Conservation (phyloP, 2,329 filamentous ascomycete species). For the Pseudogymnoascus sp. region DNA sequence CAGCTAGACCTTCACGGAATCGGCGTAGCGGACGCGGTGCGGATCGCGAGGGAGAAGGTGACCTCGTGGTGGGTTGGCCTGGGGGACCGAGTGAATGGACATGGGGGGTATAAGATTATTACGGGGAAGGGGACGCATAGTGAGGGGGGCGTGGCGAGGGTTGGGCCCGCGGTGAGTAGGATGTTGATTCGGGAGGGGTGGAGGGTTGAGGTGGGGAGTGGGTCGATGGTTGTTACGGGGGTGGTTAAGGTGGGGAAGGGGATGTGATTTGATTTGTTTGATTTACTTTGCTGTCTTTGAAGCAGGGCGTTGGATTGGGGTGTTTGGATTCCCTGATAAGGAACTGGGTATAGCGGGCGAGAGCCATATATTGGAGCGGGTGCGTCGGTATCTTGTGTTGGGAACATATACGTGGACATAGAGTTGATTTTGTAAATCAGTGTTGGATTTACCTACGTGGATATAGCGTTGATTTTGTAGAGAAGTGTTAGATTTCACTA, state of each 20-base stretch:
- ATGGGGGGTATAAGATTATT: conserved; percentile 59
- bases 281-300: neutral
- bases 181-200: conserved; percentile 72
- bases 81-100: conserved; percentile 36
- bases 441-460: neutral
- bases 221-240: conserved; percentile 63
- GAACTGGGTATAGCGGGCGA: neutral
- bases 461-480: neutral
- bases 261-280: neutral
- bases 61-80: conserved; percentile 75
- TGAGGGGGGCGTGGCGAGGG: conserved; percentile 61
- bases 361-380: neutral
- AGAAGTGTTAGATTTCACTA: neutral
- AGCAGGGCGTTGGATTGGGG: neutral
- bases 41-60: conserved; percentile 62
- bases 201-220: conserved; percentile 66
- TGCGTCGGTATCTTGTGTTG: neutral
- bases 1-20: conserved; percentile 77
- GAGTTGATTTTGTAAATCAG: neutral
- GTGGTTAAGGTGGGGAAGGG: conserved; percentile 24
- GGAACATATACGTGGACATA: neutral
- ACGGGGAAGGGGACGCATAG: conserved; percentile 77
- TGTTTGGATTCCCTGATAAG: neutral
- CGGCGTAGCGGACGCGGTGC: conserved; percentile 67
- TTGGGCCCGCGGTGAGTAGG: conserved; percentile 73